Evolutionary conservation across 73 alveolate genomes (phyloP).

Genomic region (Paramecium caudatum): DNA sequence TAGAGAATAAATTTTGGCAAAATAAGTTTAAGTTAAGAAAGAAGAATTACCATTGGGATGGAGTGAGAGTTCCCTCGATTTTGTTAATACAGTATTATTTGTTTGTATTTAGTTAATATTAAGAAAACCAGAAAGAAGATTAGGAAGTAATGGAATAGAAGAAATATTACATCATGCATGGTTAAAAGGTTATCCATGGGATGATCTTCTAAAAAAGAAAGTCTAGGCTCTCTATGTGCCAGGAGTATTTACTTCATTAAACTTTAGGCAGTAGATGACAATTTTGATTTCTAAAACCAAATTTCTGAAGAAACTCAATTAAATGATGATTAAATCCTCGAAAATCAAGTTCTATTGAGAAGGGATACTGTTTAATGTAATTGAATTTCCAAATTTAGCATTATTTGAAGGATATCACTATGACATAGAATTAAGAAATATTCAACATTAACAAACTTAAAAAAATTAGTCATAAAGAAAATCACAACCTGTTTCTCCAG

Average conservation of each 20-base stretch:
- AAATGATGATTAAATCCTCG: conserved; percentile 35
- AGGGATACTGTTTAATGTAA: conserved; percentile 60
- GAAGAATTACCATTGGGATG: conserved; percentile 96
- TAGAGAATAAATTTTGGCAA: conserved; percentile 96
- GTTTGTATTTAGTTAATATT: conserved; percentile 26
- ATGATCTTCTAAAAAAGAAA: conserved; percentile 78
- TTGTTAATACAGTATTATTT: conserved; percentile 81
- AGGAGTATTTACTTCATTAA: neutral
- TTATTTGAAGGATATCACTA: conserved; percentile 65
- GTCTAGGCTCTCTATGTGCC: conserved; percentile 81
- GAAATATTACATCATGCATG: conserved; percentile 86
- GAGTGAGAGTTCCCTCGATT: conserved; percentile 91
- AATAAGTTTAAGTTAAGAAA: conserved; percentile 88
- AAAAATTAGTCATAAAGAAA: conserved; percentile 57
- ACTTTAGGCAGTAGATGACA: conserved; percentile 62
- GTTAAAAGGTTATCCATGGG: conserved; percentile 88
- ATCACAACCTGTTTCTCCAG: conserved; percentile 70
- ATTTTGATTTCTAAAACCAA: conserved; percentile 58
- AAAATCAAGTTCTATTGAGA: conserved; percentile 50
- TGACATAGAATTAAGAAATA: conserved; percentile 29
- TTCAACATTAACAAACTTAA: conserved; percentile 55
- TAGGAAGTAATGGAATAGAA: conserved; percentile 85
- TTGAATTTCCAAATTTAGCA: neutral
- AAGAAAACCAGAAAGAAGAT: conserved; percentile 83
- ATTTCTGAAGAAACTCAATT: conserved; percentile 64